Evolutionary conservation across 2,329 filamentous ascomycete genomes (phyloP), one percentile per base, ranked within the genome.

Genomic region (Chalaropsis thielavioides): DNA sequence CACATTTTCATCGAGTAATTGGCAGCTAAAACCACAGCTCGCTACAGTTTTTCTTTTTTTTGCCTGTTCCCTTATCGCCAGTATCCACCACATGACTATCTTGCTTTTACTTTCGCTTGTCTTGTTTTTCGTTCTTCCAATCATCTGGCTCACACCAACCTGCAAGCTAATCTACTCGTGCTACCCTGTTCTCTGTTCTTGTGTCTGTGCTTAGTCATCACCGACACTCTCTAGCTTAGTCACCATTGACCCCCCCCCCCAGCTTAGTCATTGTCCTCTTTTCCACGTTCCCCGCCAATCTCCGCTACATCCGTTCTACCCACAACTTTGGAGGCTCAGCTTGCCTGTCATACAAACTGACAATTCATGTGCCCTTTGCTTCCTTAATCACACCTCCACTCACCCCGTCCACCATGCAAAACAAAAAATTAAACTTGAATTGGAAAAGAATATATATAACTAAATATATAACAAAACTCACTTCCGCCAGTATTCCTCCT

Each of bases 1-100:
- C 41, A 62, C 22, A 44, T 61, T 65, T 44, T 44, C 22, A 65
- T 65, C 58, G 63, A 65, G 63, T 65, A 65, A 61, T 60, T 31
- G 27, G 13, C 38, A 46, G 4, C 43, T 17, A 38, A 8, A 38
- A 38, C 6, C 1, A 6, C 6, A 38, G 35, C 35, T 38, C 35
- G 35, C 35, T 38, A 38, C 35, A n/a, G n/a, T n/a, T n/a, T n/a
- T n/a, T n/a, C n/a, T n/a, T n/a, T n/a, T 38, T 38, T 38, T 38
- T 38, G 4, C 35, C 10, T 10, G 5, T 38, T 38, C 35, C 35
- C 5, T 38, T 38, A 38, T 38, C 35, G 35, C 10, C 35, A 43
- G 41, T 11, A 43, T 46, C n/a, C 43, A 3, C 3, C 31, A 35
- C 3, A 6, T 38, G 35, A 38, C 35, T 6, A 31, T 49, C 3